phyloP scores from a whole-genome alignment of 2,329 filamentous ascomycete species.

The Colletotrichum neosansevieriae region DNA sequence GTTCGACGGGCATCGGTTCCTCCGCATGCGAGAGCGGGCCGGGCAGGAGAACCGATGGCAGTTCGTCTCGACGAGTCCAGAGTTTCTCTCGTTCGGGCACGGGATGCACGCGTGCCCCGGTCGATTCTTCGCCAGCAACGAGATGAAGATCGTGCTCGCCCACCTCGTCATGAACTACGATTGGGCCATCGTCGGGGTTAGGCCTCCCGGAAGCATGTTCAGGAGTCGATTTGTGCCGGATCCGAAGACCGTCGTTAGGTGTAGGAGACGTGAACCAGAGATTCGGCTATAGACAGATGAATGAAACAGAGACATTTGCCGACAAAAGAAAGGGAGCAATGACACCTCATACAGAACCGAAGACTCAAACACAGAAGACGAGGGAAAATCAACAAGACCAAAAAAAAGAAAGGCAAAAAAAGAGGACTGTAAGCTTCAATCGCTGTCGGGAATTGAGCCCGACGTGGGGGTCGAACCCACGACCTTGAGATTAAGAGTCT shows the following conservation, averaged over 20 bases:
- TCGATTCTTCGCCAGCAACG: slow-evolving; percentile 58
- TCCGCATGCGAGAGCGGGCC: slow-evolving; percentile 22
- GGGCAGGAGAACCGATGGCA: slow-evolving; percentile 48
- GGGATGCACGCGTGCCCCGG: slow-evolving; percentile 56
- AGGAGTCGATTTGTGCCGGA: slow-evolving; percentile 23
- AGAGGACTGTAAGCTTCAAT: slow-evolving; percentile 24
- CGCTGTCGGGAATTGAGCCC: slow-evolving; percentile 39
- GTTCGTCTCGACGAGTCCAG: slow-evolving; percentile 54
- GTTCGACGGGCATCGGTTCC: slow-evolving; percentile 28
- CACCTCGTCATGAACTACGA: slow-evolving; percentile 57
- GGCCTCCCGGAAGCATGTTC: slow-evolving; percentile 10
- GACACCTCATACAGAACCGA: fast-evolving
- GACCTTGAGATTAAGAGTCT: slow-evolving; percentile 76
- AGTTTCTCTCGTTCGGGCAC: slow-evolving; percentile 52
- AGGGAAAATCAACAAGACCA: no score
- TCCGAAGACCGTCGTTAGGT: slow-evolving; percentile 9
- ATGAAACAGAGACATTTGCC: background rate
- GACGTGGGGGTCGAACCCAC: slow-evolving; percentile 60
- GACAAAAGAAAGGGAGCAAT: background rate
- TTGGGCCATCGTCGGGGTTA: slow-evolving; percentile 24
- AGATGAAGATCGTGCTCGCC: slow-evolving; percentile 59
- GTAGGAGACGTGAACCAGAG: slow-evolving; percentile 13
- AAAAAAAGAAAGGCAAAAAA: no score
- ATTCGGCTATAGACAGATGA: background rate
- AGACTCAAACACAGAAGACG: background rate